Conservation (phyloP, 169 alveolate genomes). For the Plasmodium cynomolgi region DNA sequence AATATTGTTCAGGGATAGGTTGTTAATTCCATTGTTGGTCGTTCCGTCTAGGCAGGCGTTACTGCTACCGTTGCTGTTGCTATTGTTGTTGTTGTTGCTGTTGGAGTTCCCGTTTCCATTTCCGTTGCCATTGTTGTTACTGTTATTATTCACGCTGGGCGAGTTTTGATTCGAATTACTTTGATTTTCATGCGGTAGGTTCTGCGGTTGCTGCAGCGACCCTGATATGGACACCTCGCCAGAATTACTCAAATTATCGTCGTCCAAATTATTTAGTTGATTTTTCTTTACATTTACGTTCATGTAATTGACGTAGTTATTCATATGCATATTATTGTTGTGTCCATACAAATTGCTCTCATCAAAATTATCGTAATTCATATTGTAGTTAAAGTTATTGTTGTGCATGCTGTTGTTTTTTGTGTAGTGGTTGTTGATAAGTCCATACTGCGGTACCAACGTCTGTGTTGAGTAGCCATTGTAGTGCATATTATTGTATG, state of each 20-base stretch:
- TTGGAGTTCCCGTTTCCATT: background rate
- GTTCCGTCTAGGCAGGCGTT: constrained; percentile 13
- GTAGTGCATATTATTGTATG: constrained; percentile 61
- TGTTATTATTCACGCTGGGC: constrained; percentile 15
- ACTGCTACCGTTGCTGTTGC: background rate
- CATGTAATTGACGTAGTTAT: constrained; percentile 58
- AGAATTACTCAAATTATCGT: constrained; percentile 57
- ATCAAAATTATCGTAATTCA: constrained; percentile 65
- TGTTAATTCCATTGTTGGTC: constrained; percentile 28
- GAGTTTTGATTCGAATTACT: constrained; percentile 32
- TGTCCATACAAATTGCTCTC: constrained; percentile 63
- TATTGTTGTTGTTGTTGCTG: background rate
- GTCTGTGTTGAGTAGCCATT: constrained; percentile 66
- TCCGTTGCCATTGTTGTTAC: background rate
- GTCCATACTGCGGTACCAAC: constrained; percentile 52
- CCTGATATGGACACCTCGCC: constrained; percentile 66
- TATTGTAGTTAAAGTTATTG: constrained; percentile 47
- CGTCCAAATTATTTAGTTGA: constrained; percentile 43
- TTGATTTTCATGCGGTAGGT: constrained; percentile 34
- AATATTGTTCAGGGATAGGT: constrained; percentile 19
- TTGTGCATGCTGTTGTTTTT: constrained; percentile 54
- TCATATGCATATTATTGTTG: constrained; percentile 52
- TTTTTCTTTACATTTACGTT: constrained; percentile 49
- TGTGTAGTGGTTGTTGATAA: constrained; percentile 44
- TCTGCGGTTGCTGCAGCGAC: constrained; percentile 8